These are phyloP conservation scores for Candida tetrigidarum DNA, from an alignment of 1,139 yeast genomes.

Conservation along the genomic window DNA sequence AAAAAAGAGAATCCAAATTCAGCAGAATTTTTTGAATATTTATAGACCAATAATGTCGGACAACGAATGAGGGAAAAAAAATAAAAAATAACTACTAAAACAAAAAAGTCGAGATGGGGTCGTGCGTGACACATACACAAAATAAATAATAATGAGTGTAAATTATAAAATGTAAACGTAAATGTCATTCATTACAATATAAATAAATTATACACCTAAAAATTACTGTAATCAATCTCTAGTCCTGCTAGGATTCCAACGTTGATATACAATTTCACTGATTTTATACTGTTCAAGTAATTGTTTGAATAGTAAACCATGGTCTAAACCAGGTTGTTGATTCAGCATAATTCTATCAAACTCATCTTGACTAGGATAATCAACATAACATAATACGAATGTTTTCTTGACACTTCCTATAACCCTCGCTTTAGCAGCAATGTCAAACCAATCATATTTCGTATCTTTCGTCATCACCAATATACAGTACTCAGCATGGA, in stretches of 20 bases:
- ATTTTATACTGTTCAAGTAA: constrained; percentile 50
- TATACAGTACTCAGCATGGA: constrained; percentile 88
- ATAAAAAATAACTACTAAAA: too few species aligned
- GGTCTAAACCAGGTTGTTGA: constrained; percentile 17
- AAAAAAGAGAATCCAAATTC: not conserved
- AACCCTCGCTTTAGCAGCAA: constrained; percentile 74
- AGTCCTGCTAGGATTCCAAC: constrained; percentile 87
- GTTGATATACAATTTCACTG: constrained; percentile 66
- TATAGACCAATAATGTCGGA: constrained; percentile 1
- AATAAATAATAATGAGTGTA: too few species aligned
- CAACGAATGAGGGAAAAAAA: not conserved
- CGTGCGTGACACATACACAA: constrained; percentile 1
- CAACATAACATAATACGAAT: constrained; percentile 69
- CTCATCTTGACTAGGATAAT: constrained; percentile 43
- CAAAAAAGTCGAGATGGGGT: constrained; percentile 4
- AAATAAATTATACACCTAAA: not conserved
- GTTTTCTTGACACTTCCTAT: constrained; percentile 87
- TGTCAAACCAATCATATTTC: constrained; percentile 57
- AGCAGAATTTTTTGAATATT: constrained; percentile 1
- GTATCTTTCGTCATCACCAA: constrained; percentile 50
- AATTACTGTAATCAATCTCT: constrained; percentile 52
- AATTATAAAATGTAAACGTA: not conserved
- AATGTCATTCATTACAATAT: not conserved
- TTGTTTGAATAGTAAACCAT: constrained; percentile 26
- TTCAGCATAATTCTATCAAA: constrained; percentile 27